Base-by-base conservation (phyloP, 345 rosid genomes). In the Lepidium aucheri region DNA sequence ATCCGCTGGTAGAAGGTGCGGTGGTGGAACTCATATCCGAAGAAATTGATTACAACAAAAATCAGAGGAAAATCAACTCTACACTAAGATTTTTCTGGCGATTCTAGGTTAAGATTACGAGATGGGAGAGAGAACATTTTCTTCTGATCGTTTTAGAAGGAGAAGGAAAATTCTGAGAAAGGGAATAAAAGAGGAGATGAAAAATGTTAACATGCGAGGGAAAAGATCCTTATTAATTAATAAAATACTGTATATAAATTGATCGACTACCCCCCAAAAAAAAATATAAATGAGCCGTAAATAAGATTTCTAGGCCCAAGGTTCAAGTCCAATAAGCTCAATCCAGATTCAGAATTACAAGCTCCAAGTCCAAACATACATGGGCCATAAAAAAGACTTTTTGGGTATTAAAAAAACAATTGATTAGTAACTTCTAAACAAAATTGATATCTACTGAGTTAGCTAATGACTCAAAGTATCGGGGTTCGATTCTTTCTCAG, bases 11-110 rank as follows among this genome's bases (percentile, higher is more conserved):
- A 1, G 98, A 90, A 4, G 92, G 78, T 10, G 86, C 78, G 45
- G 81, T 58, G 32, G 57, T 78, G 30, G 87, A 59, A 73, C 74
- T 81, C 88, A 86, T 86, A 17, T 10, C 35, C 53, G 12, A 18
- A 53, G 41, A 42, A 11, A 39, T 7, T 33, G 42, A 47, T 8
- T 14, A 35, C 34, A 40, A 38, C 13, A 5, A 49, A 49, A 41
- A 56, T 26, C 44, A 44, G 55, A 58, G 34, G 11, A 32, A 24
- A 26, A 38, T 22, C 51, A n/a, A 9, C 11, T 11, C 2, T 38
- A 13, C 33, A 20, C 33, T 51, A 13, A 42, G 42, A 5, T 53
- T 17, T 17, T 28, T 53, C 11, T 14, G 35, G 57, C 57, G 22
- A 51, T 32, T 66, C 36, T n/a, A n/a, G n/a, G n/a, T n/a, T n/a